Evolutionary conservation across 306 rosid genomes (phyloP), one percentile per base, ranked within the genome.

Genomic region (Acacia confusa): DNA sequence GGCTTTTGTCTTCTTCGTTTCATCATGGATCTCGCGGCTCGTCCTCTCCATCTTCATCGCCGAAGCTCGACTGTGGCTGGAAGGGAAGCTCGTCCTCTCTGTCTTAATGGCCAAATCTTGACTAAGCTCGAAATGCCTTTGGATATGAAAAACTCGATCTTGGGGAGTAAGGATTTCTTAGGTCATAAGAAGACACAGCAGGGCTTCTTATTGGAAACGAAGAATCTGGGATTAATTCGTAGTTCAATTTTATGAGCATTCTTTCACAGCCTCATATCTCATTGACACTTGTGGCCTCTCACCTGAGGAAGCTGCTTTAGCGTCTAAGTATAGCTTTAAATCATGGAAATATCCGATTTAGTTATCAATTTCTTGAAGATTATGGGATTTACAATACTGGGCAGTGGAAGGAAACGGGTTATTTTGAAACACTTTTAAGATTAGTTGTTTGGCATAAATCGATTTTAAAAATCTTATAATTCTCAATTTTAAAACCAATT

Each of bases 111-210:
- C 36, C 36, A 5, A 32, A 32, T 32, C 36, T 32, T 12, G 7
- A 8, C 71, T 10, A 44, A 65, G 13, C 43, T 15, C 1, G 43
- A 32, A 20, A 79, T 9, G 19, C 77, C 82, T 57, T 30, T 70
- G 47, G 82, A 79, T 67, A 41, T 70, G 5, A 79, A 70, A 79
- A 79, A 70, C 6, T 79, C 71, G 2, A 79, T 11, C 25, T 70
- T 70, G 22, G 70, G 70, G 4, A 65, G 43, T 4, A 65, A 30
- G 43, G 3, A 30, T 16, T 30, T 65, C 43, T 65, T 6, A 7
- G 70, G 20, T 65, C 43, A 64, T 0, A 64, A 6, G 22, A 64
- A 32, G 43, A 16, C 9, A 6, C 24, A 5, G 12, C 1, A 41
- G 43, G 22, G 16, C 11, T 6, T 34, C 32, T 25, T 11, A 4